Evolutionary conservation across 2,329 filamentous ascomycete species (phyloP), one percentile per base, ranked within the genome.

Genomic region (Raffaelea albimanens): DNA sequence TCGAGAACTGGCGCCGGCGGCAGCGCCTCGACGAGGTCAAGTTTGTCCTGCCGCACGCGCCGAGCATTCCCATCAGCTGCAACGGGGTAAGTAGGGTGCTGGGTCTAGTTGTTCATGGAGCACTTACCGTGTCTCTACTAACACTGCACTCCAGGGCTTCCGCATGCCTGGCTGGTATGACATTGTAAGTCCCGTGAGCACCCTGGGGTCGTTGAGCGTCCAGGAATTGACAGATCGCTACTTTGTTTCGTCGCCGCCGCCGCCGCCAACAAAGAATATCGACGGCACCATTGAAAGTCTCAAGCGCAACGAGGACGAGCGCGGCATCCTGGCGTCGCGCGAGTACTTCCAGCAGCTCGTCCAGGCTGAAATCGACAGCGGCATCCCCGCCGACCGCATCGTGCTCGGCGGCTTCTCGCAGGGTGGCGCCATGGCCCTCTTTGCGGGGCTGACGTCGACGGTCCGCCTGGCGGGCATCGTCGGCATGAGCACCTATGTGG

Each of bases 11-110:
- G 84, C 82, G 88, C 47, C 76, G 83, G 31, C 78, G 86, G 45
- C 78, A 81, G 63, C 83, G 83, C 60, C 87, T 97, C 54, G 80
- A 89, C 49, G 85, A 96, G 67, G 87, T 95, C 63, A 85, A 91
- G 61, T 97, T 97, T 65, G 80, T 98, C 60, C 83, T 98, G 64
- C 93, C 93, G 16, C 87, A 95, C 68, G 93, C 93, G 23, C 89
- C 91, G 5, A 68, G 67, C 34, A 93, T 95, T 46, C 88, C 89
- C 29, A 87, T 96, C 61, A 90, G 88, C n/a, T 58, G 57, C 56
- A 65, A 66, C 53, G 72, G 82, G 58, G 84, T 88, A 67, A 59
- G 76, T 68, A 4, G 4, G 14, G n/a, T n/a, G n/a, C n/a, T n/a
- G n/a, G n/a, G n/a, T n/a, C n/a, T n/a, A n/a, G n/a, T n/a, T n/a